phyloP scores from a whole-genome alignment of 2,329 filamentous ascomycete species.

The Clarireedia hainanense region DNA sequence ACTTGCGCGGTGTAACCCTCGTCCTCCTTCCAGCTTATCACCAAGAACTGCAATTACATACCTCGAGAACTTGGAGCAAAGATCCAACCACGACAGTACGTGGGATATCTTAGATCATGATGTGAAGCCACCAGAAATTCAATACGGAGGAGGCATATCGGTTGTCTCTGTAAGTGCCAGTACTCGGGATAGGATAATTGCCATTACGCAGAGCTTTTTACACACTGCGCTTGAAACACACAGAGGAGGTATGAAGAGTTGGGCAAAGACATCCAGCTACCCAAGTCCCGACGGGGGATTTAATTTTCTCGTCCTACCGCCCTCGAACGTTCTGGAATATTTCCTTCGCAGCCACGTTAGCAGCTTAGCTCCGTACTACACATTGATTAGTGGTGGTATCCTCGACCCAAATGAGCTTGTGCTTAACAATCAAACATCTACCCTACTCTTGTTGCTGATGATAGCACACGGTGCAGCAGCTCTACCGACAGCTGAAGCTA shows the following conservation, averaged over 20 bases:
- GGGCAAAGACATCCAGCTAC: conserved; percentile 28
- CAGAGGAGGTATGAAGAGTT: conserved; percentile 34
- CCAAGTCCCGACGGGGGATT: conserved; percentile 38
- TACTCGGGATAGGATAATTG: conserved; percentile 61
- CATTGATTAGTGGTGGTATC: conserved; percentile 49
- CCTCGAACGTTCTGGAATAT: conserved; percentile 57
- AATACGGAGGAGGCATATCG: conserved; percentile 20
- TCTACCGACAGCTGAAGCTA: conserved; percentile 57
- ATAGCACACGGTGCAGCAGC: conserved; percentile 62
- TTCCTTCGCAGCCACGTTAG: conserved; percentile 60
- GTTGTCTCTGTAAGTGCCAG: conserved; percentile 39
- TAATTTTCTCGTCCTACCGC: conserved; percentile 59
- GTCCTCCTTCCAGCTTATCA: conserved; percentile 37
- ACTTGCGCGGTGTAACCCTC: conserved; percentile 42
- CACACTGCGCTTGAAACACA: conserved; percentile 65
- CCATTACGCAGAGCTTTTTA: conserved; percentile 62
- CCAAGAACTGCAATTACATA: conserved; percentile 44
- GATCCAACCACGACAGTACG: conserved; percentile 39
- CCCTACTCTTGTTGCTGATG: conserved; percentile 61
- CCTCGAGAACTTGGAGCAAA: conserved; percentile 42
- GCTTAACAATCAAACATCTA: conserved; percentile 57
- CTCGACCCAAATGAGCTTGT: conserved; percentile 62
- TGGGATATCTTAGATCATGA: conserved; percentile 37
- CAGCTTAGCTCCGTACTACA: conserved; percentile 59
- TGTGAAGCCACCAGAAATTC: conserved; percentile 23